phyloP scores from a whole-genome alignment of 768 basidiomycete species.

The Pleurotus ostreatus region DNA sequence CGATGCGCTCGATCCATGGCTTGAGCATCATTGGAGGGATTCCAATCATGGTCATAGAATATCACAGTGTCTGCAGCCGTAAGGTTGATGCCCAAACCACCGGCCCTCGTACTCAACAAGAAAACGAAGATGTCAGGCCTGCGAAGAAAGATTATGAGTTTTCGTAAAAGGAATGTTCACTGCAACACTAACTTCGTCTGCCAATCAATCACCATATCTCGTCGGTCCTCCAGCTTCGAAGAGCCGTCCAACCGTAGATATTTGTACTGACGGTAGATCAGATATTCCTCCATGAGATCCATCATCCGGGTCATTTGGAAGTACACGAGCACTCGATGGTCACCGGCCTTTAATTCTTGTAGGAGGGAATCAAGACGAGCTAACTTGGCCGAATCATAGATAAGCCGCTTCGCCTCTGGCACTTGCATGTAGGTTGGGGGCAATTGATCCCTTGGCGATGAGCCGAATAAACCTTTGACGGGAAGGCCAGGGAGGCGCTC shows the following conservation, averaged over 20 bases:
- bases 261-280: slow-evolving; percentile 95
- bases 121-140: slow-evolving; percentile 90
- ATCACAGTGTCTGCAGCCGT: slow-evolving; percentile 95
- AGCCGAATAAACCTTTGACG: slow-evolving; percentile 61
- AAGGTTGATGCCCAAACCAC: slow-evolving; percentile 94
- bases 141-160: slow-evolving; percentile 4
- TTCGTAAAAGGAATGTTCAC: not conserved
- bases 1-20: slow-evolving; percentile 99
- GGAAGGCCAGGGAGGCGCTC: slow-evolving; percentile 55
- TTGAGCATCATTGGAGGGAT: slow-evolving; percentile 96
- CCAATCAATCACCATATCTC: slow-evolving; percentile 99
- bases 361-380: slow-evolving; percentile 86
- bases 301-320: slow-evolving; percentile 99
- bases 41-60: slow-evolving; percentile 96
- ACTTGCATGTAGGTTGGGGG: slow-evolving; percentile 86
- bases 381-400: slow-evolving; percentile 96
- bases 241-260: slow-evolving; percentile 91
- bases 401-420: slow-evolving; percentile 90
- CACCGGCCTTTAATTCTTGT: slow-evolving; percentile 86
- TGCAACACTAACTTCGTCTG: slow-evolving; percentile 72
- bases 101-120: slow-evolving; percentile 89
- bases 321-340: slow-evolving; percentile 93
- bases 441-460: slow-evolving; percentile 67
- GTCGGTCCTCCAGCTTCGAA: slow-evolving; percentile 90
- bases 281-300: slow-evolving; percentile 98